Conservation (phyloP, 2,329 filamentous ascomycete genomes). For the Pyrenophora graminea region DNA sequence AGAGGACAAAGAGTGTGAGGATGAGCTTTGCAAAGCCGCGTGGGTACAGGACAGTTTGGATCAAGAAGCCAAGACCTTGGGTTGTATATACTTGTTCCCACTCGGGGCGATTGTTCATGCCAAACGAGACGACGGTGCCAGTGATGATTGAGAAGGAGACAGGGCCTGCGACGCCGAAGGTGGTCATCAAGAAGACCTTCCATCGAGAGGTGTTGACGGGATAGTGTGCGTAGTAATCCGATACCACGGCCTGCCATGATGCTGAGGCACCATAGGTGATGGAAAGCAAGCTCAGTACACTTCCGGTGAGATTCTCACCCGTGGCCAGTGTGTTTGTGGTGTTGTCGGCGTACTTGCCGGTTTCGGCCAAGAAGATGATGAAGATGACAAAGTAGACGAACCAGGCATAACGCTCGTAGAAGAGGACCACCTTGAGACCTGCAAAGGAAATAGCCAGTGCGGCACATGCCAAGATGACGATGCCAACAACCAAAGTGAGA, state of each 20-base stretch:
- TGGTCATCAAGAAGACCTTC: slow-evolving; percentile 51
- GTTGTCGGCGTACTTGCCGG: slow-evolving; percentile 51
- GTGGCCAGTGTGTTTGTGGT: slow-evolving; percentile 37
- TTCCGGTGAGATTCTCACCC: slow-evolving; percentile 42
- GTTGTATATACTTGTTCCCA: slow-evolving; percentile 49
- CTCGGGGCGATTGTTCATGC: slow-evolving; percentile 40
- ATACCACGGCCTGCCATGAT: slow-evolving; percentile 49
- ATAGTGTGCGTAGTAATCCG: slow-evolving; percentile 52
- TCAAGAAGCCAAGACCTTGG: slow-evolving; percentile 54
- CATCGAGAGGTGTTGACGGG: slow-evolving; percentile 45
- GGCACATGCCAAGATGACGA: slow-evolving; percentile 49
- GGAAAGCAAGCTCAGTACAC: slow-evolving; percentile 33
- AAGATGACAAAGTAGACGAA: slow-evolving; percentile 54
- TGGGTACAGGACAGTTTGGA: slow-evolving; percentile 53
- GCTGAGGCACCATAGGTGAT: slow-evolving; percentile 47
- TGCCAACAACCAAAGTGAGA: slow-evolving; percentile 51
- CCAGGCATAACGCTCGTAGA: slow-evolving; percentile 57
- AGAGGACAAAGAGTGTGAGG: slow-evolving; percentile 50
- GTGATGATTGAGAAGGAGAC: slow-evolving; percentile 52
- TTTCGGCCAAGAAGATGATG: slow-evolving; percentile 54
- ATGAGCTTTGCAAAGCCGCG: slow-evolving; percentile 55
- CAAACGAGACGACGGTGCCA: slow-evolving; percentile 49
- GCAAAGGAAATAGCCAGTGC: slow-evolving; percentile 46
- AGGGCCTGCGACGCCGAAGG: slow-evolving; percentile 48
- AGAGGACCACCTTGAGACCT: slow-evolving; percentile 51